phyloP scores from a whole-genome alignment of 208 protist species.

The Tritrichomonas foetus region DNA sequence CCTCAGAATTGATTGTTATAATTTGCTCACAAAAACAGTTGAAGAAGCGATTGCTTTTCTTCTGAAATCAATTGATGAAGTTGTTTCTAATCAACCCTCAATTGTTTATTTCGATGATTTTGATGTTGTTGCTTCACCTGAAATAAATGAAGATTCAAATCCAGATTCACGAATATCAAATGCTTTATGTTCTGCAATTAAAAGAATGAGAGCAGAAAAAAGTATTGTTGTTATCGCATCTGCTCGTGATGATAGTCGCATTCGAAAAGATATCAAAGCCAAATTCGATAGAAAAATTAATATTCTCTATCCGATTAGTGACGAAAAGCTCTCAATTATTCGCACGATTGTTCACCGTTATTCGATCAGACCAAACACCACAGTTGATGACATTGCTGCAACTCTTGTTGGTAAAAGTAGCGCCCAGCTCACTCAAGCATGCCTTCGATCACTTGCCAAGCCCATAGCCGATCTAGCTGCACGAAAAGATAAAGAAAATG shows the following conservation, averaged over 20 bases:
- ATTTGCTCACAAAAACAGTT: neutral
- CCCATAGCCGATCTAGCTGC: too few species aligned
- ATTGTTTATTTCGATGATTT: neutral
- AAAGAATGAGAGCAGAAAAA: neutral
- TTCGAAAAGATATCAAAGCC: neutral
- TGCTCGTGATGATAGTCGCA: neutral
- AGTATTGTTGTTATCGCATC: neutral
- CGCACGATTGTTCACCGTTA: too few species aligned
- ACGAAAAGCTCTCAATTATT: too few species aligned
- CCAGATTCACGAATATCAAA: neutral
- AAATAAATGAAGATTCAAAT: neutral
- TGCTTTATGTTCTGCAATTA: neutral
- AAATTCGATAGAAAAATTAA: too few species aligned
- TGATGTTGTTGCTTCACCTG: neutral
- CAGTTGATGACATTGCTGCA: too few species aligned
- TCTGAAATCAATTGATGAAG: neutral
- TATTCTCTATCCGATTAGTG: too few species aligned
- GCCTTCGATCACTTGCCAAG: too few species aligned
- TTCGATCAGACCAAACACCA: too few species aligned
- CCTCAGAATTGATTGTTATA: neutral
- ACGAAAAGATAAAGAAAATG: too few species aligned
- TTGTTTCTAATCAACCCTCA: neutral
- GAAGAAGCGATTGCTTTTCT: neutral
- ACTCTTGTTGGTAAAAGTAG: too few species aligned
- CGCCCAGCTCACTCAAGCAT: too few species aligned